Evolutionary conservation across 129 eudicot species (phyloP).

Genomic region (Flaveria sonorensis): DNA sequence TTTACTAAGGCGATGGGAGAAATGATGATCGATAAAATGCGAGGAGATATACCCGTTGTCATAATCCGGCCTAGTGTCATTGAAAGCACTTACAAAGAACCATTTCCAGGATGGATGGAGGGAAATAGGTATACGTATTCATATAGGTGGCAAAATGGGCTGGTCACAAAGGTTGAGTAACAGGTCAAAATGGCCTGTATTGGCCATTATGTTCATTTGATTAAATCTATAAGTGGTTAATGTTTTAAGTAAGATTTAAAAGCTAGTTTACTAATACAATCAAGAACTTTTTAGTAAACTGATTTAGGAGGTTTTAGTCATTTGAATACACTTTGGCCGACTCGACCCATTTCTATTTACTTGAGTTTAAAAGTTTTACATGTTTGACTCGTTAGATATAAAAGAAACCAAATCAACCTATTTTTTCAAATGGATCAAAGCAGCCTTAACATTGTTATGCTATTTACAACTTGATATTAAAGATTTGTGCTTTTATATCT

Average conservation of each 20-base stretch:
- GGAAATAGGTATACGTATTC: slow-evolving; percentile 69
- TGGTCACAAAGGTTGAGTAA: neutral
- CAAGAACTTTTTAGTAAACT: neutral
- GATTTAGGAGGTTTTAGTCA: neutral
- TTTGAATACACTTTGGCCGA: neutral
- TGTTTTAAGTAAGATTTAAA: slow-evolving; percentile 6
- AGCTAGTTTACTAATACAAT: neutral
- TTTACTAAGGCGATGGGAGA: slow-evolving; percentile 99
- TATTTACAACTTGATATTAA: slow-evolving; percentile 19
- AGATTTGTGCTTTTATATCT: neutral
- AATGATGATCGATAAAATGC: slow-evolving; percentile 87
- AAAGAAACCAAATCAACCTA: neutral
- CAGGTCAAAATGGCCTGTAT: neutral
- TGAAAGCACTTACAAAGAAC: slow-evolving; percentile 93
- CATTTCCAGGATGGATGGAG: slow-evolving; percentile 99
- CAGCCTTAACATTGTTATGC: neutral
- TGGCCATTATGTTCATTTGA: neutral
- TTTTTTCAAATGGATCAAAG: neutral
- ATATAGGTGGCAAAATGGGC: neutral
- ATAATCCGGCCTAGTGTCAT: slow-evolving; percentile 95
- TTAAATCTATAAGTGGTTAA: neutral
- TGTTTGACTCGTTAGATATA: neutral
- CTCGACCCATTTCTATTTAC: neutral
- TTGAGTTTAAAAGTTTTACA: neutral
- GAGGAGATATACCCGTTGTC: slow-evolving; percentile 86